Evolutionary conservation across 1,139 yeast species (phyloP), one percentile per base, ranked within the genome.

Genomic region (Blastobotrys raffinosifermentans): DNA sequence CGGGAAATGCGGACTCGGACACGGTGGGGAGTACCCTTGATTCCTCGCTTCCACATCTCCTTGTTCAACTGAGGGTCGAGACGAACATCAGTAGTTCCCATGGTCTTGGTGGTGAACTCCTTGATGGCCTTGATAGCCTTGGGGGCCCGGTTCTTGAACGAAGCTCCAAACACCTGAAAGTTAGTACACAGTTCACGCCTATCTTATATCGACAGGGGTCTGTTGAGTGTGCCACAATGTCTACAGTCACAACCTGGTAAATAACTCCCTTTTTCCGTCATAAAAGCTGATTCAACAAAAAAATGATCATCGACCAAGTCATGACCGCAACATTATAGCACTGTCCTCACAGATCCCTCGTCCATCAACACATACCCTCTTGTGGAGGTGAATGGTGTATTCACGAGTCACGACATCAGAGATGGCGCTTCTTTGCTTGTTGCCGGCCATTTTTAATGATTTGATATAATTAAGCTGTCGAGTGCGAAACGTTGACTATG

Each of bases 331-430:
- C n/a, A n/a, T n/a, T n/a, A n/a, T n/a, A n/a, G n/a, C n/a, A n/a
- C n/a, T n/a, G n/a, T n/a, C n/a, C n/a, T n/a, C 27, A 6, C 27
- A 25, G 27, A 25, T 25, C 11, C 18, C 19, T 29, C 25, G 34
- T 19, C 8, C n/a, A 3, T 16, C 18, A 4, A 16, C 16, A 82
- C 93, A 72, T 80, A 85, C 94, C 77, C 97, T 87, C 77, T 87
- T 91, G 95, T 87, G 95, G 74, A 91, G 77, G 89, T 93, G 91
- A 75, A 93, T 89, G 80, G 98, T 93, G 87, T 93, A 93, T 78
- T 93, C 99, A 75, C 99, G 95, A 71, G 98, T 85, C 74, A 93
- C 96, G 73, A 87, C 96, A 91, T 91, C 97, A 77, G 86, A 86
- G 72, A 86, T 77, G 73, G 96, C 96, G 78, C 86, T 83, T 47